Evolutionary conservation across 129 eudicot genomes (phyloP), one percentile per base, ranked within the genome.

Genomic region (carrot (Daucus carota)): DNA sequence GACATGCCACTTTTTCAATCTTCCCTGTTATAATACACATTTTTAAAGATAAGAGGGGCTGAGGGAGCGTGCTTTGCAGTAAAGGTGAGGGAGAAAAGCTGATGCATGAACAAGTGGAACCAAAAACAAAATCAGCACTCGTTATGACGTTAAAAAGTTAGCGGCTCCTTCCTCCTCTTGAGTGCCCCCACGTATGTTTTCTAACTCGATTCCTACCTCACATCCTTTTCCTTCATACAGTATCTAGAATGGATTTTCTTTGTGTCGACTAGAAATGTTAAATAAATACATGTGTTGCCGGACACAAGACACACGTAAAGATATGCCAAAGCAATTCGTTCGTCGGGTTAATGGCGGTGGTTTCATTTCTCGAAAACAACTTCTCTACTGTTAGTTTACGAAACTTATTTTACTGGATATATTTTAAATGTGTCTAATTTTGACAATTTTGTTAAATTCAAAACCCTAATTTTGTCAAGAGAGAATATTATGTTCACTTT

Each of bases 61-160:
- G n/a, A n/a, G n/a, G 43, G 72, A 67, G 72, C 72, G 72, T 67
- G 72, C 72, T 67, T 67, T 67, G 72, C 42, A 67, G 72, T 7
- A 67, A 67, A 67, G 72, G 65, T 9, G 3, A 57, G 36, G 20
- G 38, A 69, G 26, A 46, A 28, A 33, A 29, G 70, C 20, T 12
- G 29, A 6, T 63, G 70, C 70, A 63, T 63, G 65, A 57, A 57
- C 31, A 57, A 57, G 65, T 57, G 65, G 65, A 57, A 57, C 65
- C 65, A 57, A 57, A 57, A 57, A 57, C 65, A 57, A 57, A 57
- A 57, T 57, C 65, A 57, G 65, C 65, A 57, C 65, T 57, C 28
- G 65, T 57, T 57, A 57, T 57, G 65, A 57, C 65, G 31, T 57
- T 57, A 24, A 57, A 57, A 57, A 57, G 65, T n/a, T 57, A 57